Evolutionary conservation across 179 eudicot species (phyloP), one percentile per base, ranked within the genome.

Genomic region (Vitellaria paradoxa): DNA sequence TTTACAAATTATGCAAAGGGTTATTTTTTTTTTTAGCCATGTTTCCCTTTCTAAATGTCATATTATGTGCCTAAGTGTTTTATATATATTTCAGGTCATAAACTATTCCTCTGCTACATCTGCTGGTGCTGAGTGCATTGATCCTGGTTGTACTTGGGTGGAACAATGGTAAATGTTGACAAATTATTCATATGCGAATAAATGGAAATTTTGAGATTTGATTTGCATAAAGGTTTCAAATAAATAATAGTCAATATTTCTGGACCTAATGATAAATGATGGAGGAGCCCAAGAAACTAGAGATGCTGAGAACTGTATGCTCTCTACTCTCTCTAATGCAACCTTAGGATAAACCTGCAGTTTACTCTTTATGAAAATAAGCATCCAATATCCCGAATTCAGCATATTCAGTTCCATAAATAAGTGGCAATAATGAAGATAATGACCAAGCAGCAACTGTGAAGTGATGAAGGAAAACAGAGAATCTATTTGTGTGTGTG

Each of bases 61-160:
- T 67, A 30, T 30, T 30, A 30, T 30, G 37, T 30, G 37, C 37
- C 37, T 30, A 30, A 30, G 37, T 47, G 13, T 78, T 14, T 20
- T 53, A 53, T 75, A 15, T 61, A 73, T 64, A 52, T 81, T 81
- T 64, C 79, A 96, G 99, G 97, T 92, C 73, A 96, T 96, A 74
- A 83, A 79, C 64, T 91, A 85, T 83, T 91, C 99, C 9, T 93
- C 98, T 26, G 97, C 93, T 45, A 83, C 87, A 75, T 96, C 99
- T 70, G 98, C 99, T 45, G 99, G 99, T 84, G 99, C 99, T 64
- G 94, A 93, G 82, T 95, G 99, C 83, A 93, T 95, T 69, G 99
- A 90, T 86, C 92, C 96, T 55, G 70, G 86, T 76, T 95, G 99
- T 85, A 89, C 97, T 5, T 95, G 97, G 97, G 91, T 95, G 78